Base-by-base conservation (phyloP, 2,329 filamentous ascomycete species). In the Hypoxylon sp. region DNA sequence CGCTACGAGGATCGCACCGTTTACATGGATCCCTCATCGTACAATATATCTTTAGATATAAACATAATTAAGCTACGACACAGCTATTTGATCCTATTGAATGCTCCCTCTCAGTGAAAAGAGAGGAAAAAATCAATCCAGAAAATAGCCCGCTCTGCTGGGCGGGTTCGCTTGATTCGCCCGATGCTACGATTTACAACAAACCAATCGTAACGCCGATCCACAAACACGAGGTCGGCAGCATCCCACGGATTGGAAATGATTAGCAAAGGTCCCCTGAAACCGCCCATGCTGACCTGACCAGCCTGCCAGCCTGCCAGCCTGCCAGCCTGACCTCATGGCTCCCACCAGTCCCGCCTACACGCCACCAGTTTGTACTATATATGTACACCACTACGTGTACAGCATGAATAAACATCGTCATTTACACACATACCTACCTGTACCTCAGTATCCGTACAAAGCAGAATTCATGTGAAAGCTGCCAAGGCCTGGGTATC, bases 191-290 rank as follows among this genome's bases (percentile, higher is more conserved):
- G 47, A 53, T 49, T 47, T 52, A 43, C 17, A 54, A 50, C 46
- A 33, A 40, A 46, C 61, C 63, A 66, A 66, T 66, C 46, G 49
- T 37, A 55, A 45, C 26, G 10, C n/a, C 24, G 54, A 56, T 57
- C 58, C 58, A 62, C 63, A 47, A 64, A 66, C 63, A 66, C 63
- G 63, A 66, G 63, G 56, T 66, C 46, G 27, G 61, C 48, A 35
- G 49, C 52, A 48, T 17, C n/a, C n/a, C n/a, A 35, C 17, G 31
- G 31, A 35, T 49, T 48, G 58, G 61, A 56, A 64, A 51, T 61
- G 60, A 63, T 63, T 54, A 48, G 35, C 60, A 45, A 35, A 42
- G 38, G 18, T n/a, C 33, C 55, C 52, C 56, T 48, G 50, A 15
- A 49, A 47, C 45, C 23, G 45, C 49, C 35, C 47, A 48, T 55